These are phyloP conservation scores for Gypsophila paniculata DNA, from an alignment of 179 eudicot genomes.

Conservation along the genomic window DNA sequence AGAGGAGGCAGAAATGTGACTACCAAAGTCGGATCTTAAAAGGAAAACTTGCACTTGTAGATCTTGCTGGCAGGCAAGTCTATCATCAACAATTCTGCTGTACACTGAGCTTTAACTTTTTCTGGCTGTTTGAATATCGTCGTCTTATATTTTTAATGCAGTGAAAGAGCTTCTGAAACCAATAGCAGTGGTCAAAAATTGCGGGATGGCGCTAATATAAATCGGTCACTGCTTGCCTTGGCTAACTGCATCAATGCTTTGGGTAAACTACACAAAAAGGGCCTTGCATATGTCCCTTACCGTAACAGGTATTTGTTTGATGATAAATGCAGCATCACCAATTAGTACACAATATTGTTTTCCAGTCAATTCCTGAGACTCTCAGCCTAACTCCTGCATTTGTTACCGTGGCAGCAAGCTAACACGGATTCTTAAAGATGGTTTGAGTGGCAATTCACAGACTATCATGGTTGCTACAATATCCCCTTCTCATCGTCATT, in stretches of 20 bases:
- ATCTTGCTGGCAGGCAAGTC: constrained; percentile 82
- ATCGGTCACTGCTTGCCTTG: constrained; percentile 78
- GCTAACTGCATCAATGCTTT: constrained; percentile 89
- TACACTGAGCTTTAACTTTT: constrained; percentile 6
- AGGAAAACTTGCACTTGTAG: constrained; percentile 86
- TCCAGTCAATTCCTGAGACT: constrained; percentile 24
- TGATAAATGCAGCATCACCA: constrained; percentile 9
- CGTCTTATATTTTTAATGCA: constrained; percentile 32
- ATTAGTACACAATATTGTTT: no score
- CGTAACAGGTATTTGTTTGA: constrained; percentile 59
- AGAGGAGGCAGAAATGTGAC: constrained; percentile 51
- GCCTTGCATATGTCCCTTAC: constrained; percentile 87
- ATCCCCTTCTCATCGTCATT: constrained; percentile 73
- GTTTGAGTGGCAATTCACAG: constrained; percentile 82
- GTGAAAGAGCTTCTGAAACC: constrained; percentile 86
- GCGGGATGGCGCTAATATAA: constrained; percentile 84
- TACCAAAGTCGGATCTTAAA: constrained; percentile 53
- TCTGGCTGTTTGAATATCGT: constrained; percentile 4
- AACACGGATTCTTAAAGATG: constrained; percentile 88
- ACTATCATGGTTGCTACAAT: constrained; percentile 82
- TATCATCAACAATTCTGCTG: not conserved
- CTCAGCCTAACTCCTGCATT: constrained; percentile 18
- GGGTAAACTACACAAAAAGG: constrained; percentile 83
- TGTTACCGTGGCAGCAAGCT: constrained; percentile 52
- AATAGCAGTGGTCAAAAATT: constrained; percentile 68